Base-by-base conservation (phyloP, 2,329 filamentous ascomycete species). In the Fusarium camptoceras region DNA sequence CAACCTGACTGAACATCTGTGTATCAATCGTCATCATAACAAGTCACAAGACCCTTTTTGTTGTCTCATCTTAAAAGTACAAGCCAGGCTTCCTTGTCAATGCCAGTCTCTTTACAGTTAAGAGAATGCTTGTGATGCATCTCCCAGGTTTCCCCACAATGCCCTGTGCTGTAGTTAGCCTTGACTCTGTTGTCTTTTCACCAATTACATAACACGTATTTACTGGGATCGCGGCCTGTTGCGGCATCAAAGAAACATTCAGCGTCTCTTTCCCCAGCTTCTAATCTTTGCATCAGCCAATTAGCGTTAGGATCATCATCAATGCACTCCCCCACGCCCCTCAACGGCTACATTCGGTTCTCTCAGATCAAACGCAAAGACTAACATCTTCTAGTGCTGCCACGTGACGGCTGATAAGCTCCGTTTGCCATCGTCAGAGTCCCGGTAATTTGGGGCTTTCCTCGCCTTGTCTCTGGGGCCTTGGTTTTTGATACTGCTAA, bases 351-450 rank as follows among this genome's bases (percentile, higher is more conserved):
- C 70, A 67, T 69, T 73, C 73, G 73, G 73, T 72, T 47, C 53
- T 57, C 28, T 37, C 34, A 37, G 34, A 34, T 34, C 30, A 14
- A 31, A 55, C 34, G 34, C 42, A 39, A 25, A 25, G 18, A 42
- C 61, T 64, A 64, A 44, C 42, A 25, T 34, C 42, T 55, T 53
- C 24, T 54, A 18, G 51, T n/a, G 15, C 11, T 18, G 51, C 62
- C 73, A 75, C 73, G 73, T 75, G 73, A 75, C 66, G 73, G 58
- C 49, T 66, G 73, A 75, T 75, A 75, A 75, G 73, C 70, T 72
- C 72, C 70, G 51, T 65, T 44, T 44, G 56, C 46, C 42, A 61
- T 39, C 41, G 18, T 46, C 28, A 27, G 57, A 55, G 59, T 59
- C 59, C 47, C 53, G 53, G 59, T 50, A 57, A 67, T 41, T 58